Conservation (phyloP, 2,329 filamentous ascomycete genomes). For the Claviceps purpurea region DNA sequence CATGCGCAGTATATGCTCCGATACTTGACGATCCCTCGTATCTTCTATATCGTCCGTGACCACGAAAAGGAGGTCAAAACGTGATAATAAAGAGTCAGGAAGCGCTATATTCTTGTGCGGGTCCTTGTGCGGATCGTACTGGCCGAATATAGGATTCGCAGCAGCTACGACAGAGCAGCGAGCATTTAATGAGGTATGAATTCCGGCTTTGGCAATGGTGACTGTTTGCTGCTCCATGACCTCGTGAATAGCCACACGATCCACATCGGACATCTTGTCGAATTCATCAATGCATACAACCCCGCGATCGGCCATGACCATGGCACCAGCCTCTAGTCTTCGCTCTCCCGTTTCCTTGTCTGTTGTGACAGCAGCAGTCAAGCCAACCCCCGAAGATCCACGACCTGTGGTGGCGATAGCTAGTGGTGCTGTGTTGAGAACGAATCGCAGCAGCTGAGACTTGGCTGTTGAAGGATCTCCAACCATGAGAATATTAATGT, state of each 20-base stretch:
- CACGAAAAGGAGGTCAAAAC: constrained; percentile 96
- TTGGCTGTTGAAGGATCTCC: constrained; percentile 97
- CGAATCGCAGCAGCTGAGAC: constrained; percentile 93
- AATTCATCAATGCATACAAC: constrained; percentile 99
- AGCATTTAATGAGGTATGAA: constrained; percentile 93
- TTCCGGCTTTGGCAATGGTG: constrained; percentile 95
- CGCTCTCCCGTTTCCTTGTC: constrained; percentile 97
- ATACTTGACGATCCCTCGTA: constrained; percentile 75
- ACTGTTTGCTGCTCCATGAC: constrained; percentile 99
- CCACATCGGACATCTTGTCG: constrained; percentile 98
- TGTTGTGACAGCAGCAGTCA: constrained; percentile 89
- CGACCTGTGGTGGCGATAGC: constrained; percentile 95
- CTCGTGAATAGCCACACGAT: constrained; percentile 97
- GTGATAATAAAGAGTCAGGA: constrained; percentile 87
- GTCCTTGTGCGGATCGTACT: constrained; percentile 97
- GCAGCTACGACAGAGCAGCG: constrained; percentile 93
- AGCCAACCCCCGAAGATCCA: constrained; percentile 91
- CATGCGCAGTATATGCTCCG: constrained; percentile 95
- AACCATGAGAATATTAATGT: constrained; percentile 99
- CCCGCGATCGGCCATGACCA: constrained; percentile 93
- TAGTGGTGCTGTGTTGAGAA: constrained; percentile 89
- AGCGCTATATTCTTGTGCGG: constrained; percentile 97
- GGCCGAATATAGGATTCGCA: constrained; percentile 93
- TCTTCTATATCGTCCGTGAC: constrained; percentile 98
- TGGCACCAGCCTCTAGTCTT: constrained; percentile 88